Evolutionary conservation across 2,329 filamentous ascomycete species (phyloP).

Genomic region (Sporothrix euskadiensis): DNA sequence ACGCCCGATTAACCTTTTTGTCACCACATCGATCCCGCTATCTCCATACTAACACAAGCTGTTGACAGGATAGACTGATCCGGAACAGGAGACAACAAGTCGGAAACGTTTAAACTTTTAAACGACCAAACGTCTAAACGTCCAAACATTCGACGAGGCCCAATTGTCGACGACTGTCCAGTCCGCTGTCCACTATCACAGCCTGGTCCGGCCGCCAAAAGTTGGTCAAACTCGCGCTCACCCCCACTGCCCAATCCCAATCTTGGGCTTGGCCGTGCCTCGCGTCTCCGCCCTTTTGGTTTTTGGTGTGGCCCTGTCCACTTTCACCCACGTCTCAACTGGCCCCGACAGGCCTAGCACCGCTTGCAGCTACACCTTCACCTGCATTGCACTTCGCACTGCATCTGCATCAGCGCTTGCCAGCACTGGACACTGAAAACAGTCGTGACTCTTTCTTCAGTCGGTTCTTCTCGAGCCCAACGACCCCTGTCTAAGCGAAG

Average conservation of each 20-base stretch:
- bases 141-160: background rate
- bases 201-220: slow-evolving; percentile 11
- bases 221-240: slow-evolving; percentile 1
- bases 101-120: background rate
- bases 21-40: background rate
- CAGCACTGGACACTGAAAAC: background rate
- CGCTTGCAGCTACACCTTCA: background rate
- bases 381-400: slow-evolving; percentile 4
- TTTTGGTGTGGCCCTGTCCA: slow-evolving; percentile 16
- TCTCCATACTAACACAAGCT: background rate
- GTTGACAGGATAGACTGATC: slow-evolving; percentile 2
- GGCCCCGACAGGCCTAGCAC: slow-evolving; percentile 17
- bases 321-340: slow-evolving; percentile 18
- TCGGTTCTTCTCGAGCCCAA: background rate
- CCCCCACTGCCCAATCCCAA: slow-evolving; percentile 6
- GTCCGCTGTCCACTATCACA: slow-evolving; percentile 5
- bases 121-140: background rate
- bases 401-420: background rate
- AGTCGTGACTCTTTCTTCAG: background rate
- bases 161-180: background rate
- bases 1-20: background rate
- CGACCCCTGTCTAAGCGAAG: slow-evolving; percentile 11
- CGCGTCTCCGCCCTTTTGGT: slow-evolving; percentile 18
- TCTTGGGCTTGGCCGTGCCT: slow-evolving; percentile 19
- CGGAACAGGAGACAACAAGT: background rate